These are phyloP conservation scores for Pholiota adiposa DNA, from an alignment of 1,284 basidiomycete species.

Conservation along the genomic window DNA sequence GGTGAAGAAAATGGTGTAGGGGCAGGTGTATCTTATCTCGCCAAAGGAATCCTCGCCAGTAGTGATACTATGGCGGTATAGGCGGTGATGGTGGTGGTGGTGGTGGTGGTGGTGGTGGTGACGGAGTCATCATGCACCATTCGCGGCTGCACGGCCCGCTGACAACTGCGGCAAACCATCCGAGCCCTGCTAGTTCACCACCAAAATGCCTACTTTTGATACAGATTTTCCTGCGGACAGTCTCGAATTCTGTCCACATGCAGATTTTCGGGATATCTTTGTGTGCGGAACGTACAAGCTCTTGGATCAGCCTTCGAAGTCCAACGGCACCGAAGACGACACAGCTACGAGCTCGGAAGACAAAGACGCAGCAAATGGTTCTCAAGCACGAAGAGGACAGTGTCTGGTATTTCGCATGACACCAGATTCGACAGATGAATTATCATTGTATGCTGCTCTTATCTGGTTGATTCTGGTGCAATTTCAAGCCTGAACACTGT, in stretches of 20 bases:
- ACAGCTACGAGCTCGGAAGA: background rate
- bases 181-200: no score
- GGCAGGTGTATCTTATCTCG: no score
- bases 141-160: background rate
- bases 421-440: constrained; percentile 24
- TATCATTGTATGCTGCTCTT: constrained; percentile 8
- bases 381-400: constrained; percentile 54
- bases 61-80: no score
- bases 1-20: no score
- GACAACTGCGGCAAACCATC: no score
- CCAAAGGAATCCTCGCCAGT: no score
- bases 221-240: constrained; percentile 88
- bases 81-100: no score
- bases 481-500: background rate
- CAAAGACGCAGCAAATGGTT: constrained; percentile 23
- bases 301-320: constrained; percentile 35
- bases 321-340: background rate
- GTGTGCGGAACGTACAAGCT: constrained; percentile 92
- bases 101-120: no score
- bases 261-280: constrained; percentile 63
- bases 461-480: constrained; percentile 17
- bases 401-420: constrained; percentile 68
- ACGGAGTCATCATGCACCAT: background rate
- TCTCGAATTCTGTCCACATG: constrained; percentile 85
- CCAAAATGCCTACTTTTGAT: constrained; percentile 50